A percentile compares a stretch with the other conserved stretches of the same genome.
phyloP scores from a whole-genome alignment of 768 basidiomycete species.

The Lactarius sp. region DNA sequence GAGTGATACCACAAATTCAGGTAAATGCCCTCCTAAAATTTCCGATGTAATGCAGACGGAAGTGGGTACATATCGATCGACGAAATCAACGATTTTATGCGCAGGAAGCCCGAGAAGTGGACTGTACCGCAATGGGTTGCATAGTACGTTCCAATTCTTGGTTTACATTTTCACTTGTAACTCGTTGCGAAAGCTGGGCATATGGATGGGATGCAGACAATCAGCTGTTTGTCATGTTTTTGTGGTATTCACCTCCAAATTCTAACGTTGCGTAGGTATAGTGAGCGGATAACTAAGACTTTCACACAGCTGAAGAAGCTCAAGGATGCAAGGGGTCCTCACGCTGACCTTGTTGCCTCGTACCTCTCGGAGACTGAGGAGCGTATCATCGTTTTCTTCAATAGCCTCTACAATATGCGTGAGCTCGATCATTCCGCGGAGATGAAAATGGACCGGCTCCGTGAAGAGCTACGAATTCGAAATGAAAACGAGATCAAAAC shows the following conservation, averaged over 20 bases:
- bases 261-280: constrained; percentile 8
- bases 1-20: not conserved
- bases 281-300: constrained; percentile 1
- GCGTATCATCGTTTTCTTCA: not conserved
- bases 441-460: constrained; percentile 20
- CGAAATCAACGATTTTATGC: constrained; percentile 18
- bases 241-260: not conserved
- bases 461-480: constrained; percentile 9
- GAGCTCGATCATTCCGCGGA: constrained; percentile 4
- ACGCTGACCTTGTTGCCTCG: not conserved
- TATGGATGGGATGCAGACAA: constrained; percentile 24
- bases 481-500: constrained; percentile 12
- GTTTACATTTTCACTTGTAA: not conserved
- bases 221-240: constrained; percentile 5
- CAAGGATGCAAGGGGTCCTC: constrained; percentile 1
- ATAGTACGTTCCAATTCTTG: constrained; percentile 9
- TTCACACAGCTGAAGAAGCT: constrained; percentile 14
- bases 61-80: constrained; percentile 21
- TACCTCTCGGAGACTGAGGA: constrained; percentile 13
- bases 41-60: constrained; percentile 1
- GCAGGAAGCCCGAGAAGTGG: constrained; percentile 17
- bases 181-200: constrained; percentile 12
- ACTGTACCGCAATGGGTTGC: constrained; percentile 19
- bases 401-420: constrained; percentile 10
- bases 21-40: not conserved